phyloP scores from a whole-genome alignment of 305 asterid genomes.

The Euphrasia arctica region DNA sequence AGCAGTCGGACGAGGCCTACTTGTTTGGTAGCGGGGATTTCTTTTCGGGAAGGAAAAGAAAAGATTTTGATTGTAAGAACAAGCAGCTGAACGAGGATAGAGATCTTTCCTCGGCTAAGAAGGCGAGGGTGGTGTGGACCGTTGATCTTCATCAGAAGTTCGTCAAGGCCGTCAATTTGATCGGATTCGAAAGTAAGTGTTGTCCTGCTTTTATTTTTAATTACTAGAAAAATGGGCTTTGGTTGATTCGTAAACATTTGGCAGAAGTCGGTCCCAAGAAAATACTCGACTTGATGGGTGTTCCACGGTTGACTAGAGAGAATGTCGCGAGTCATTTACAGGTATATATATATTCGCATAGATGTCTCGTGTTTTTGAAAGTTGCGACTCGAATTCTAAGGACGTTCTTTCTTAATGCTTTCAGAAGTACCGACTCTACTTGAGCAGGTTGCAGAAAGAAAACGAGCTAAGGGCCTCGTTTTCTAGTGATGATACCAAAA shows the following conservation, averaged over 20 bases:
- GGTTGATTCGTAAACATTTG: slow-evolving; percentile 17
- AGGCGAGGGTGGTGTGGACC: slow-evolving; percentile 89
- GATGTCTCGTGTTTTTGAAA: too few species aligned
- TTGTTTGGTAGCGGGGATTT: slow-evolving; percentile 47
- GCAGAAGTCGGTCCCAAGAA: slow-evolving; percentile 98
- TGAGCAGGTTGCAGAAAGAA: slow-evolving; percentile 75
- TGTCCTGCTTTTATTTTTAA: not conserved
- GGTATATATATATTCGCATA: too few species aligned
- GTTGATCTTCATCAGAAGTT: slow-evolving; percentile 95
- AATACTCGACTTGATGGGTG: slow-evolving; percentile 88
- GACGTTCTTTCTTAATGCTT: slow-evolving; percentile 23
- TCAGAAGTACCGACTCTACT: slow-evolving; percentile 93
- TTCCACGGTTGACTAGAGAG: slow-evolving; percentile 89
- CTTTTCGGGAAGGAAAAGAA: slow-evolving; percentile 59
- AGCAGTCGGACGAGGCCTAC: slow-evolving; percentile 53
- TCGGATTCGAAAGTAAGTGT: slow-evolving; percentile 78
- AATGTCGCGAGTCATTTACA: slow-evolving; percentile 96
- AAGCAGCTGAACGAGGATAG: slow-evolving; percentile 46
- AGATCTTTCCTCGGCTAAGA: slow-evolving; percentile 53
- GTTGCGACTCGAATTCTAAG: too few species aligned
- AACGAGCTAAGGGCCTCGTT: slow-evolving; percentile 49
- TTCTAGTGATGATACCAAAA: slow-evolving; percentile 36
- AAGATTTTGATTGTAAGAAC: slow-evolving; percentile 39
- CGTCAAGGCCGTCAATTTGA: slow-evolving; percentile 82
- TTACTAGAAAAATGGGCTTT: not conserved